These are phyloP conservation scores for Paramyrothecium roridum DNA, from an alignment of 2,329 filamentous ascomycete genomes.

Conservation along the genomic window DNA sequence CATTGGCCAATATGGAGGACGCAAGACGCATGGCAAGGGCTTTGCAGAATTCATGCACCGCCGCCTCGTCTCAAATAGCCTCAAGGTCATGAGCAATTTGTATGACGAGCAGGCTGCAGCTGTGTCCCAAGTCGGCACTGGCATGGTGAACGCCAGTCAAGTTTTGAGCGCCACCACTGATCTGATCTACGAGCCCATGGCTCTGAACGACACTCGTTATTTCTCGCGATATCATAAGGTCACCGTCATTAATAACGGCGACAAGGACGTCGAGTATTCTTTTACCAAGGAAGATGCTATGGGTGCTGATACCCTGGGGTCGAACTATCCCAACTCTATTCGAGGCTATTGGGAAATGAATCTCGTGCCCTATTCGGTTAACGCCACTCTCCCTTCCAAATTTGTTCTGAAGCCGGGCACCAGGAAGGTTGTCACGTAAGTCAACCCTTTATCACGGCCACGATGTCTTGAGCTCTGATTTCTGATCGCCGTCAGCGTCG, in stretches of 20 bases:
- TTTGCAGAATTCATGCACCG: constrained; percentile 21
- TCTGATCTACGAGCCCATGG: not conserved
- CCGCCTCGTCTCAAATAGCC: constrained; percentile 24
- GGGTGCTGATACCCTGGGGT: not conserved
- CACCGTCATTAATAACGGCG: not conserved
- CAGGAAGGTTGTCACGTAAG: too few species aligned
- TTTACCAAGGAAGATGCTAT: not conserved
- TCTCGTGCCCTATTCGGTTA: too few species aligned
- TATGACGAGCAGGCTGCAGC: not conserved
- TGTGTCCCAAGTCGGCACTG: not conserved
- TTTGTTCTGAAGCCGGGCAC: too few species aligned
- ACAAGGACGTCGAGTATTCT: not conserved
- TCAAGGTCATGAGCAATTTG: too few species aligned
- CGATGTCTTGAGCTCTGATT: too few species aligned
- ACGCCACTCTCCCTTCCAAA: too few species aligned
- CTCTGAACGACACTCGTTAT: not conserved
- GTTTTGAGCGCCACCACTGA: not conserved
- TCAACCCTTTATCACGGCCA: too few species aligned
- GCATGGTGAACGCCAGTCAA: not conserved
- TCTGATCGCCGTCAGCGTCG: not conserved
- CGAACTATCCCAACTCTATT: too few species aligned
- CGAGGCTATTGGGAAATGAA: too few species aligned
- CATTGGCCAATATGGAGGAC: constrained; percentile 27
- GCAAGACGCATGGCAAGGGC: constrained; percentile 22
- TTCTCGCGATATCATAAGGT: not conserved